Percentiles rank a stretch among this genome's conserved stretches.
These are phyloP conservation scores for Heritiera fomes DNA, from an alignment of 345 rosid genomes.

Conservation along the genomic window DNA sequence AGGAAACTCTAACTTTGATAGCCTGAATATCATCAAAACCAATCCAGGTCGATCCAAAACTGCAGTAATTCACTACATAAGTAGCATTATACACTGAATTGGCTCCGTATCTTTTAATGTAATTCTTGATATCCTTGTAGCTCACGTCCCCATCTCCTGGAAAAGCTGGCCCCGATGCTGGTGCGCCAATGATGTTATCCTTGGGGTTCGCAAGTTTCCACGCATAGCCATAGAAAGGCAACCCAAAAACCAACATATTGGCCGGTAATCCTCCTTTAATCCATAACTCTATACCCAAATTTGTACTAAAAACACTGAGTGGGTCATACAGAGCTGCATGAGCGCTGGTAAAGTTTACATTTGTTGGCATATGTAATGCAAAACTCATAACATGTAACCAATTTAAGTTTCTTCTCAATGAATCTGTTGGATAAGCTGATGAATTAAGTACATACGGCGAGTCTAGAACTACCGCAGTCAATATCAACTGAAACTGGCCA, in stretches of 20 bases:
- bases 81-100: too few species aligned
- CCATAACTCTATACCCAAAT: slow-evolving; percentile 23
- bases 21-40: too few species aligned
- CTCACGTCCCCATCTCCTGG: background rate
- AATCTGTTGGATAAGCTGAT: slow-evolving; percentile 12
- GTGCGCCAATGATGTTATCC: slow-evolving; percentile 15
- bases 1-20: too few species aligned
- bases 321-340: slow-evolving; percentile 35
- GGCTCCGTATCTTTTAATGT: background rate
- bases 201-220: slow-evolving; percentile 12
- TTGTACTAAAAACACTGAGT: background rate
- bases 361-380: too few species aligned
- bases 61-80: too few species aligned
- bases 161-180: slow-evolving; percentile 13
- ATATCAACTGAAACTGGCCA: slow-evolving; percentile 15
- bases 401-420: slow-evolving; percentile 22
- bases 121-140: slow-evolving; percentile 28
- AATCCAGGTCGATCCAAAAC: too few species aligned
- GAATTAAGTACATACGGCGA: background rate
- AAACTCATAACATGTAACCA: slow-evolving; percentile 19
- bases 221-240: slow-evolving; percentile 25
- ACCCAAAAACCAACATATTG: slow-evolving; percentile 17
- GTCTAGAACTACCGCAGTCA: slow-evolving; percentile 6
- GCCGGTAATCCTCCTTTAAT: slow-evolving; percentile 24
- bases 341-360: background rate